Percentiles rank a stretch among this genome's conserved stretches.
Evolutionary conservation across 1,284 basidiomycete genomes (phyloP).

Genomic region (Serendipita sp.): DNA sequence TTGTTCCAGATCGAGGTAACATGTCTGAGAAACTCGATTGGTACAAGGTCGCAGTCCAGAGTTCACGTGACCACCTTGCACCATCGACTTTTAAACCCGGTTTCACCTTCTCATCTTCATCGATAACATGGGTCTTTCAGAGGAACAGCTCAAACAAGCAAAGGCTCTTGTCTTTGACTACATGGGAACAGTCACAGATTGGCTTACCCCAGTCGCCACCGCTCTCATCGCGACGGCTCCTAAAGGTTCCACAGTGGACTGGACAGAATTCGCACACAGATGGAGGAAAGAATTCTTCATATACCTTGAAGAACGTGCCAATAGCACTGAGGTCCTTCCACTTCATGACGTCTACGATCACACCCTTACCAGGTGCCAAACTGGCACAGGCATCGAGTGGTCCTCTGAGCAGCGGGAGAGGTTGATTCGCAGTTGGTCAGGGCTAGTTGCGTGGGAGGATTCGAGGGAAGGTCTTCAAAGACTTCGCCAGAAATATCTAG

Average conservation of each 20-base stretch:
- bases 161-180: constrained; percentile 19
- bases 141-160: constrained; percentile 7
- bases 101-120: constrained; percentile 8
- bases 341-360: constrained; percentile 6
- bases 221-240: constrained; percentile 8
- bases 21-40: neutral
- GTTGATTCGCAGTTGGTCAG: constrained; percentile 11
- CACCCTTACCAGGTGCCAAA: constrained; percentile 7
- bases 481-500: constrained; percentile 12
- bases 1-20: neutral
- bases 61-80: constrained; percentile 2
- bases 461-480: constrained; percentile 12
- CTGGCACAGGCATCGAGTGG: constrained; percentile 10
- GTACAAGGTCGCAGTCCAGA: neutral
- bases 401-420: constrained; percentile 4
- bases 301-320: neutral
- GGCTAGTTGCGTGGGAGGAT: constrained; percentile 11
- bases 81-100: neutral
- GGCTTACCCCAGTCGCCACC: constrained; percentile 15
- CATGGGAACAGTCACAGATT: constrained; percentile 21
- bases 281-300: constrained; percentile 8
- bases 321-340: neutral
- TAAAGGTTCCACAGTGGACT: neutral
- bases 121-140: neutral
- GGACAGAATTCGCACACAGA: neutral